Evolutionary conservation across 2,329 filamentous ascomycete genomes (phyloP), one percentile per base, ranked within the genome.

Genomic region (Fusarium sp.): DNA sequence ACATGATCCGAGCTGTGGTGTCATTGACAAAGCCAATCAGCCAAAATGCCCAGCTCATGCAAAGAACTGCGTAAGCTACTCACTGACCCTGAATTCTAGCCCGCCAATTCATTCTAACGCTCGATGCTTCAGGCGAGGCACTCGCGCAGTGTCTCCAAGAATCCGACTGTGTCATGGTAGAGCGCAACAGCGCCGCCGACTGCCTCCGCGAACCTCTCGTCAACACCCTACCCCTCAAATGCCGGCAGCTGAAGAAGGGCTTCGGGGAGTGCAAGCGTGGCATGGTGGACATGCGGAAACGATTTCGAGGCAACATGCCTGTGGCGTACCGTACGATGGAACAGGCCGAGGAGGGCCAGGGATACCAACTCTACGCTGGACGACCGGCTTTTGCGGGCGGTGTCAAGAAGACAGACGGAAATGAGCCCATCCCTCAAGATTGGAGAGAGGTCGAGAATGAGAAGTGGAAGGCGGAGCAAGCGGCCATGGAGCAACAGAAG

Each of bases 251-350:
- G 62, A 93, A 95, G 78, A 94, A 93, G 78, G 93, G 94, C 43
- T 96, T 96, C 75, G 92, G 93, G 78, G 93, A 97, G 77, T 99
- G 96, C 87, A 96, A 97, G 76, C 91, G 95, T 69, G 96, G 96
- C 69, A 89, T 97, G 88, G 91, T 98, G 72, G 96, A 99, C 79
- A 99, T 99, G 96, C 92, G 96, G 78, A 98, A 98, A 83, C 91
- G 96, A 33, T 98, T 99, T 81, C 88, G 96, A 56, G 96, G 96
- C 59, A 98, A 98, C 82, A 88, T 93, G 78, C 94, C 96, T 53
- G 90, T 97, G 69, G 85, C 88, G 23, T 87, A 91, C 69, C 84
- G 82, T 75, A 80, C 84, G 60, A 81, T 89, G 72, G 85, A 89
- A 75, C 66, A 71, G 51, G 79, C 87, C 57, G 89, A 92, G 70